Percentiles rank a stretch among this genome's conserved stretches.
These are phyloP conservation scores for Ambrosia artemisiifolia DNA, from an alignment of 129 eudicot species.

Conservation along the genomic window DNA sequence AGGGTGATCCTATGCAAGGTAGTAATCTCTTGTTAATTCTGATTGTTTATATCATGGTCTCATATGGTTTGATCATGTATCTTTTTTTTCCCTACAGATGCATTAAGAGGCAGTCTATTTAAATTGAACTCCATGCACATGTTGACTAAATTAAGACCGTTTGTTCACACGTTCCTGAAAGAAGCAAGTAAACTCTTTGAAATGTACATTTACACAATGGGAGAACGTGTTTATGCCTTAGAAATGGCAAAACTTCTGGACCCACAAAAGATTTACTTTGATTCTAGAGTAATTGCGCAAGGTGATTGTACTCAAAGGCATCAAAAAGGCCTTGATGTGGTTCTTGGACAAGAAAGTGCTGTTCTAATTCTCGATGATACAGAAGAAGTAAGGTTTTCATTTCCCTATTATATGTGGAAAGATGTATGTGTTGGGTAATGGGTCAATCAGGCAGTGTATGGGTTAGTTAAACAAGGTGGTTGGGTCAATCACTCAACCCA, in stretches of 20 bases:
- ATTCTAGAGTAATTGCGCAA: conserved; percentile 65
- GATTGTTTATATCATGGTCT: neutral
- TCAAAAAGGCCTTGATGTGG: conserved; percentile 86
- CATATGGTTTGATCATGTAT: neutral
- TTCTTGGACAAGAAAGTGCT: conserved; percentile 67
- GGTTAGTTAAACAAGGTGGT: neutral
- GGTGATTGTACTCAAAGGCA: conserved; percentile 54
- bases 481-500: neutral
- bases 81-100: conserved; percentile 30
- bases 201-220: conserved; percentile 89
- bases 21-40: neutral
- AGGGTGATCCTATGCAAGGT: conserved; percentile 60
- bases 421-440: neutral
- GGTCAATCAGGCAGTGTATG: neutral
- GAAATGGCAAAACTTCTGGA: conserved; percentile 76
- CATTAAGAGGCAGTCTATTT: conserved; percentile 47
- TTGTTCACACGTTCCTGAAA: conserved; percentile 59
- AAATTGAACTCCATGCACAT: conserved; percentile 46
- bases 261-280: conserved; percentile 53
- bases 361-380: conserved; percentile 83
- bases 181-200: conserved; percentile 75
- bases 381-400: conserved; percentile 47
- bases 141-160: conserved; percentile 81
- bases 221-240: conserved; percentile 64
- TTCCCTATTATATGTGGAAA: neutral